Conservation (phyloP, 495 filamentous ascomycete species). For the Penicillium paradoxum region DNA sequence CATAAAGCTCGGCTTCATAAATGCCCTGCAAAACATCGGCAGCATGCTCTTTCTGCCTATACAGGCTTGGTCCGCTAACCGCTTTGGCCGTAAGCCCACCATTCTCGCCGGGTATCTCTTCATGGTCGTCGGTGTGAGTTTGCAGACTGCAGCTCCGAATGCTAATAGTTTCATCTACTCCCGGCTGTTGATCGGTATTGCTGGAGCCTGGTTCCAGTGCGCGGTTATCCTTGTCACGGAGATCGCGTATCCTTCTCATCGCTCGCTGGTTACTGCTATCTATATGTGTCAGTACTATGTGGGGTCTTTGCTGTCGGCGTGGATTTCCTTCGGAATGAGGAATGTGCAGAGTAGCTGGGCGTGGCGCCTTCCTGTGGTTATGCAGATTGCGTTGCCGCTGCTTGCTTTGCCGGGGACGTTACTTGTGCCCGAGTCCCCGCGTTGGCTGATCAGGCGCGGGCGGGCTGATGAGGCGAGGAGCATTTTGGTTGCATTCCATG, state of each 20-base stretch:
- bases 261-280: slow-evolving; percentile 52
- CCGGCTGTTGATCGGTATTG: background rate
- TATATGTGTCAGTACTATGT: slow-evolving; percentile 44
- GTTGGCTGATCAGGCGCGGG: slow-evolving; percentile 38
- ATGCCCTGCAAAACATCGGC: slow-evolving; percentile 16
- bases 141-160: slow-evolving; percentile 3
- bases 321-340: slow-evolving; percentile 16
- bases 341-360: slow-evolving; percentile 32
- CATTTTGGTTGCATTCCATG: slow-evolving; percentile 47
- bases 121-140: background rate
- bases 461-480: slow-evolving; percentile 42
- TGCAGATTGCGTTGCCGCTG: slow-evolving; percentile 55
- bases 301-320: slow-evolving; percentile 44
- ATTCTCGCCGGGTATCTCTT: slow-evolving; percentile 1
- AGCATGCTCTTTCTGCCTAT: background rate
- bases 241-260: slow-evolving; percentile 56
- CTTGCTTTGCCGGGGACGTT: slow-evolving; percentile 31
- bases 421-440: slow-evolving; percentile 25
- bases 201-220: slow-evolving; percentile 44
- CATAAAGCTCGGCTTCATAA: slow-evolving; percentile 20
- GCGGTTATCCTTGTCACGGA: slow-evolving; percentile 53
- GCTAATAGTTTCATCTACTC: slow-evolving; percentile 1
- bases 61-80: slow-evolving; percentile 4
- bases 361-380: slow-evolving; percentile 41
- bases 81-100: slow-evolving; percentile 3